phyloP scores from a whole-genome alignment of 73 alveolate genomes.

The Blepharisma japonicum region DNA sequence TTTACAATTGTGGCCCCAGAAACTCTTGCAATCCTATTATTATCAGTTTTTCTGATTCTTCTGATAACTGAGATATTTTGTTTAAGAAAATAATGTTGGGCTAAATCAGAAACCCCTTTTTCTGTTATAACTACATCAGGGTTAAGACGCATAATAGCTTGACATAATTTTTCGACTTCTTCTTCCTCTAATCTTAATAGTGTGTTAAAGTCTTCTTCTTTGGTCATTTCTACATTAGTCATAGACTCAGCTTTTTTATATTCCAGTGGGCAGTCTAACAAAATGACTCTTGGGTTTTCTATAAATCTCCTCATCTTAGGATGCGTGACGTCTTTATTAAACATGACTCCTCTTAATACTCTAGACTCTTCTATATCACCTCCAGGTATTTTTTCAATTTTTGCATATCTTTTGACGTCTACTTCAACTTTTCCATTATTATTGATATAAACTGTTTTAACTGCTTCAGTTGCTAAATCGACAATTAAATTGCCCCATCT shows the following conservation, averaged over 20 bases:
- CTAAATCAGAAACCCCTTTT: constrained; percentile 87
- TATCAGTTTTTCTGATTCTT: constrained; percentile 97
- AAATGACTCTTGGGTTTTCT: constrained; percentile 93
- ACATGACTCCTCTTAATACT: constrained; percentile 81
- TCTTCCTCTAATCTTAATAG: constrained; percentile 83
- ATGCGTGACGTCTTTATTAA: constrained; percentile 96
- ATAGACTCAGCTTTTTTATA: constrained; percentile 95
- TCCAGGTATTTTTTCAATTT: constrained; percentile 87
- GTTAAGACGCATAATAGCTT: constrained; percentile 78
- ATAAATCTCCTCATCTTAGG: constrained; percentile 91
- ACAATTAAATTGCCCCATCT: constrained; percentile 90
- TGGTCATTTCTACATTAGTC: constrained; percentile 41
- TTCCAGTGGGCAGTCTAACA: constrained; percentile 98
- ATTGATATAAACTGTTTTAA: constrained; percentile 77
- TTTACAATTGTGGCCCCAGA: constrained; percentile 50
- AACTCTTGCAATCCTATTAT: constrained; percentile 90
- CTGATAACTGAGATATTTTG: constrained; percentile 83
- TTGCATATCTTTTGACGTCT: constrained; percentile 83
- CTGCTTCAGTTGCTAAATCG: constrained; percentile 86
- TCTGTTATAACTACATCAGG: constrained; percentile 93
- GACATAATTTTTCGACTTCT: constrained; percentile 81
- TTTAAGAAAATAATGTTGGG: constrained; percentile 62
- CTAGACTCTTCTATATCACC: constrained; percentile 76
- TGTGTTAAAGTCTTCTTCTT: constrained; percentile 58
- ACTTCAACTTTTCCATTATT: constrained; percentile 72